Evolutionary conservation across 1,284 basidiomycete species (phyloP).

Genomic region (Malassezia sp.): DNA sequence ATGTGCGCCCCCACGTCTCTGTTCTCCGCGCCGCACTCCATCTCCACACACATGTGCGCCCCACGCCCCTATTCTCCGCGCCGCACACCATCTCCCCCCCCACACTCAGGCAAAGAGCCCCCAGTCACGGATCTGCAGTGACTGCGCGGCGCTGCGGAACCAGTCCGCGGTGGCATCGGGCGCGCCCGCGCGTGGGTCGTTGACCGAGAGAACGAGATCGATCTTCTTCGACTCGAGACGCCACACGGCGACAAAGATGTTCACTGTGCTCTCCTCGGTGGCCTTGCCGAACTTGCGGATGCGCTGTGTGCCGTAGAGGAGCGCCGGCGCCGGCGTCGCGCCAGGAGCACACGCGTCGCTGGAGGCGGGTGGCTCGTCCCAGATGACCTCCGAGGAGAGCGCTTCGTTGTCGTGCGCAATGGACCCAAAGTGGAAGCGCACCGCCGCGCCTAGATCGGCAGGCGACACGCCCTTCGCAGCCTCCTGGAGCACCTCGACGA

Average conservation of each 20-base stretch:
- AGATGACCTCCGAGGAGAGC: constrained; percentile 50
- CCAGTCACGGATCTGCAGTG: constrained; percentile 15
- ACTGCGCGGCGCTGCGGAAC: constrained; percentile 1
- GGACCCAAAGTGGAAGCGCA: constrained; percentile 75
- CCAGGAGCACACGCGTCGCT: too few species aligned
- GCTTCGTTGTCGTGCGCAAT: constrained; percentile 86
- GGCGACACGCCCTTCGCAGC: constrained; percentile 56
- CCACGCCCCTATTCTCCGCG: too few species aligned
- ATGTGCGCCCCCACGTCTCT: too few species aligned
- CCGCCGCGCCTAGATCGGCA: constrained; percentile 48
- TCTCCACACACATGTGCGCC: too few species aligned
- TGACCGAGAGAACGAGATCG: constrained; percentile 41
- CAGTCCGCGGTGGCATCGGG: background rate
- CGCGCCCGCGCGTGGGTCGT: constrained; percentile 21
- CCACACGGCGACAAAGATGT: constrained; percentile 37
- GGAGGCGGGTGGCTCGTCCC: constrained; percentile 40
- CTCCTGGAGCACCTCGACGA: constrained; percentile 72
- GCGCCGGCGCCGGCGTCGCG: constrained; percentile 21
- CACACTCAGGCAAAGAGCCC: constrained; percentile 13
- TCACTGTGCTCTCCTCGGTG: constrained; percentile 23
- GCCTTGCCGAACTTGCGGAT: constrained; percentile 37
- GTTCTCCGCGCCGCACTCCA: too few species aligned
- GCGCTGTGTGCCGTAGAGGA: constrained; percentile 29
- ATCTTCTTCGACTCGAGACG: constrained; percentile 31
- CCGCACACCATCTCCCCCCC: background rate